These are phyloP conservation scores for Geranium rotundifolium DNA, from an alignment of 345 rosid species.

Conservation along the genomic window DNA sequence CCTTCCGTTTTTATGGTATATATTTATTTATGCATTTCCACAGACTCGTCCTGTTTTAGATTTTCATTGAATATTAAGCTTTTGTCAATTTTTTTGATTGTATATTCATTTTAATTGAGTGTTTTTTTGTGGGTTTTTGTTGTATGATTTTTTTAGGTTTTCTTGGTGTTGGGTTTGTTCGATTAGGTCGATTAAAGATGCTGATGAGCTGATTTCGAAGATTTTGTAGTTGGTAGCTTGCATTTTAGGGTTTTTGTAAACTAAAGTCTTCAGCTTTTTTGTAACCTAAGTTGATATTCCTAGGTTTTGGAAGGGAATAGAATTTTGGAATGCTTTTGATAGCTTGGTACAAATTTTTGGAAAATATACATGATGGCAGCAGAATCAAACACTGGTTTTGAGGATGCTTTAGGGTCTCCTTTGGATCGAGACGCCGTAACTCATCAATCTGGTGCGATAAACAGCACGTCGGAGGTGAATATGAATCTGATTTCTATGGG, in stretches of 20 bases:
- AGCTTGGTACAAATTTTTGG: background rate
- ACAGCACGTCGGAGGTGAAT: slow-evolving; percentile 21
- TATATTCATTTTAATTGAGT: too few species aligned
- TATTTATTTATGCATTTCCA: background rate
- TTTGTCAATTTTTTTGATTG: too few species aligned
- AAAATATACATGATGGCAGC: slow-evolving; percentile 39
- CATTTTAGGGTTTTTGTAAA: background rate
- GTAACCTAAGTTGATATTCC: background rate
- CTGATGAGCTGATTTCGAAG: too few species aligned
- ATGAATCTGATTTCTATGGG: slow-evolving; percentile 34
- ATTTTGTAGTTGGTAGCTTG: background rate
- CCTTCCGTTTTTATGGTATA: slow-evolving; percentile 1
- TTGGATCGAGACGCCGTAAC: slow-evolving; percentile 40
- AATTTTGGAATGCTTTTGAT: background rate
- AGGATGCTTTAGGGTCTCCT: slow-evolving; percentile 20
- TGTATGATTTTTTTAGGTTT: too few species aligned
- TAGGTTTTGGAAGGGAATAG: too few species aligned
- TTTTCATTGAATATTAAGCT: too few species aligned
- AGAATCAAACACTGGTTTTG: slow-evolving; percentile 43
- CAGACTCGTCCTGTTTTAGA: background rate
- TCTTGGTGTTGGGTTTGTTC: too few species aligned
- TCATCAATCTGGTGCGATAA: slow-evolving; percentile 33
- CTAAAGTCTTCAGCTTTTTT: background rate
- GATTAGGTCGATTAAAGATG: too few species aligned
- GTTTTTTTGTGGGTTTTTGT: too few species aligned